Conservation (phyloP, 352 stramenopile genomes). For the Blastocystis sp. region DNA sequence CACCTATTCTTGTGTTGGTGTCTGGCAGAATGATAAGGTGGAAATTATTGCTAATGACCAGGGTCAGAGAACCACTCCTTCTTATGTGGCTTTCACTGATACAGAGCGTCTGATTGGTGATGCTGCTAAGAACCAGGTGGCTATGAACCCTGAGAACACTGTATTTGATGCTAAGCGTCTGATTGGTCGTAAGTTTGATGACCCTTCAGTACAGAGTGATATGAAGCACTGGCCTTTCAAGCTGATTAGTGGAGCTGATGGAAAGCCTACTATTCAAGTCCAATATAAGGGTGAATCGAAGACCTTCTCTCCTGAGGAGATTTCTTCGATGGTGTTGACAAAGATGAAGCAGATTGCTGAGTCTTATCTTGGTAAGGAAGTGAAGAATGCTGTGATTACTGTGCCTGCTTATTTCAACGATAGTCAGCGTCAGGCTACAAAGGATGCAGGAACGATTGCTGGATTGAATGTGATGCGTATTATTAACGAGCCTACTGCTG, state of each 20-base stretch:
- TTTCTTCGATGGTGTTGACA: constrained; percentile 95
- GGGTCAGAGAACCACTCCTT: constrained; percentile 96
- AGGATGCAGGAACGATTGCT: constrained; percentile 95
- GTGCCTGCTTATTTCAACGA: too few relatives aligned
- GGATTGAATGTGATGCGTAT: constrained; percentile 95
- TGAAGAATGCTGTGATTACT: too few relatives aligned
- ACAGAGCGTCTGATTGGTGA: constrained; percentile 94
- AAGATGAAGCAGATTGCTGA: constrained; percentile 99
- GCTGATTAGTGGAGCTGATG: constrained; percentile 81
- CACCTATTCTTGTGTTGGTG: constrained; percentile 88
- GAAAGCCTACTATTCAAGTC: constrained; percentile 81
- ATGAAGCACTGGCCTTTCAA: constrained; percentile 96
- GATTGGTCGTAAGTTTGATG: constrained; percentile 87
- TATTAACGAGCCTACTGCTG: too few relatives aligned
- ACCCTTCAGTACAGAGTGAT: constrained; percentile 92
- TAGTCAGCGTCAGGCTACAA: constrained; percentile 96
- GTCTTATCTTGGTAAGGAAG: constrained; percentile 87
- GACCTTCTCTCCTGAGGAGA: constrained; percentile 90
- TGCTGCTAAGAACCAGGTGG: constrained; percentile 97
- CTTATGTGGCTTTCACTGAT: constrained; percentile 91
- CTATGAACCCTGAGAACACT: constrained; percentile 97
- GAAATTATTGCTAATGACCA: constrained; percentile 94
- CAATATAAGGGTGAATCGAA: constrained; percentile 78
- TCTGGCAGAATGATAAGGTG: constrained; percentile 86
- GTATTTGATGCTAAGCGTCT: constrained; percentile 99